Base-by-base conservation (phyloP, 169 alveolate species). In the Fabrea salina region DNA sequence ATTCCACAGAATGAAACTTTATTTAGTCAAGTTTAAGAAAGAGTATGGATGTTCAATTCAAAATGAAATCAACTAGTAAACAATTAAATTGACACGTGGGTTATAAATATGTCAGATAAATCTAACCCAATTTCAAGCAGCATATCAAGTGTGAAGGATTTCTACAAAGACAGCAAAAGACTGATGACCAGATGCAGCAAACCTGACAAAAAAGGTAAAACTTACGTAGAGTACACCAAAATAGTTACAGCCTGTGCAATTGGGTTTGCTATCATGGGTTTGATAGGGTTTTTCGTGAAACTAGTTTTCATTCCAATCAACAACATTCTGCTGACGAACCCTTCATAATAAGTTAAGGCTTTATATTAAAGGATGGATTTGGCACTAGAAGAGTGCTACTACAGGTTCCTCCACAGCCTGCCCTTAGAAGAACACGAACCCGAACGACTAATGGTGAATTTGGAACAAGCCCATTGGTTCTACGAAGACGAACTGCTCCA, bases 251-350 rank as follows among this genome's bases (percentile, higher is more conserved):
- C 99, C 22, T 96, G 99, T 75, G 92, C 98, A 30, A 89, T 97
- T 58, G 99, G 99, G 37, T 96, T 97, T 80, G 92, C 94, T 66
- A 95, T 95, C 49, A 97, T 97, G 98, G 99, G 99, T 59, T 89
- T 94, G 75, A 96, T 97, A 75, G 99, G 99, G 37, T 97, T 96
- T 84, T 88, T 95, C 57, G 96, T 97, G 37, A 96, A 96, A 87
- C 93, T 97, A 40, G 93, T 96, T 35, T 97, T 97, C 88, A 97
- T 97, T 54, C 99, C 99, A 40, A 96, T 97, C 75, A 97, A 96
- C 88, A 96, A 96, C 80, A 97, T 97, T 25, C 56, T 61, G 56
- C 75, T 61, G 22, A 33, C 75, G 8, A 8, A 8, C 16, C 8
- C 19, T 44, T 44, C 8, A 44, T 8, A 44, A 44, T 44, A 8